Conservation (phyloP, 2,329 filamentous ascomycete genomes). For the Ascosphaera apis region DNA sequence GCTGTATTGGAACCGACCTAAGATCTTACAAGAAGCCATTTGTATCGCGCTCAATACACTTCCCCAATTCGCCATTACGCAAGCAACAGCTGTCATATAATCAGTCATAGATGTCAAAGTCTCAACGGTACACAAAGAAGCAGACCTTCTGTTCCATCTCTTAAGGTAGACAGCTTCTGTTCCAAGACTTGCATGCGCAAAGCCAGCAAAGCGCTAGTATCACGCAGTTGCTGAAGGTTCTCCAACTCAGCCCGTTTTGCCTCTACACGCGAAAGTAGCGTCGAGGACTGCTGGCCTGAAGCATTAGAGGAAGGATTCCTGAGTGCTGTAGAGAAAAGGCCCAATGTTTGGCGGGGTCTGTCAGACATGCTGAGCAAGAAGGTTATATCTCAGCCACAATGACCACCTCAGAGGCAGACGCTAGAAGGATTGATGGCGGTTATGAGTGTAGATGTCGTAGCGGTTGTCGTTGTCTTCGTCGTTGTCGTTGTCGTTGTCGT, state of each 20-base stretch:
- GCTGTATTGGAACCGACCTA: neutral
- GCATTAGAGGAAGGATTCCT: conserved; percentile 9
- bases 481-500: too few species aligned
- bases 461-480: neutral
- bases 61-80: conserved; percentile 44
- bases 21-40: conserved; percentile 36
- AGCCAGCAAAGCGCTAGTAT: conserved; percentile 36
- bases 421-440: too few species aligned
- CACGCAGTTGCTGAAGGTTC: conserved; percentile 36
- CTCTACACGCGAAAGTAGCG: conserved; percentile 36
- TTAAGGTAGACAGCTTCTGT: conserved; percentile 35
- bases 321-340: conserved; percentile 9
- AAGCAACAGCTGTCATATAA: conserved; percentile 30
- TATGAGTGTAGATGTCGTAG: too few species aligned
- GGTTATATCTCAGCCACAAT: neutral
- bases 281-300: conserved; percentile 26
- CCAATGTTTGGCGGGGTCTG: conserved; percentile 14
- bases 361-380: conserved; percentile 15
- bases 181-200: conserved; percentile 40
- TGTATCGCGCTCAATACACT: conserved; percentile 40
- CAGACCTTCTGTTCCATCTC: conserved; percentile 37
- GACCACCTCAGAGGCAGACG: neutral
- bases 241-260: conserved; percentile 41
- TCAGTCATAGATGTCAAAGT: conserved; percentile 1
- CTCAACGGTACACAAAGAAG: neutral